A percentile compares a stretch with the other conserved stretches of the same genome.
phyloP scores from a whole-genome alignment of 2,329 filamentous ascomycete species.

The Geosmithia morbida region DNA sequence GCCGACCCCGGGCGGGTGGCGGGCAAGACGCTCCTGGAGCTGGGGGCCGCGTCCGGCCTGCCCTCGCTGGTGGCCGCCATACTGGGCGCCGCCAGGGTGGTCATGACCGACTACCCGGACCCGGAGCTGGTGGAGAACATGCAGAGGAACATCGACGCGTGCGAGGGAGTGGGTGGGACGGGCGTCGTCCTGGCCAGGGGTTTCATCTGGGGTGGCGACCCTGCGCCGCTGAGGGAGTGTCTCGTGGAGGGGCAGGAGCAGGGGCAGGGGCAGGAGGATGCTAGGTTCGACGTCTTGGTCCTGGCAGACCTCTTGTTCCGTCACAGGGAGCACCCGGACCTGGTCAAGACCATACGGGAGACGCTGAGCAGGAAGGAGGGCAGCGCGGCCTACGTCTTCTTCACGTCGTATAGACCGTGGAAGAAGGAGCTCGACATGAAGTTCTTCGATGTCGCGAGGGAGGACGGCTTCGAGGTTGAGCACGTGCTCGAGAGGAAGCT shows the following conservation, averaged over 20 bases:
- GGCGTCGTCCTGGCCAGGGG: conserved; percentile 44
- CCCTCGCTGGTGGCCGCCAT: conserved; percentile 66
- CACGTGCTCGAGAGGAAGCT: conserved; percentile 71
- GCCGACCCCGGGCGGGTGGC: conserved; percentile 47
- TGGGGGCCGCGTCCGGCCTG: conserved; percentile 78
- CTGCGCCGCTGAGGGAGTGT: conserved; percentile 40
- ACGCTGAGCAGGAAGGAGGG: conserved; percentile 40
- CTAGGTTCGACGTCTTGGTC: conserved; percentile 64
- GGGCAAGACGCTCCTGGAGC: conserved; percentile 63
- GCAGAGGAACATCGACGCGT: conserved; percentile 55
- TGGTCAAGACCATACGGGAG: conserved; percentile 56
- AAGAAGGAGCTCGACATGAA: conserved; percentile 68
- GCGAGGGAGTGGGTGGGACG: conserved; percentile 23
- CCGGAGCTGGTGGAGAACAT: conserved; percentile 70
- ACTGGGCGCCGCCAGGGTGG: conserved; percentile 53
- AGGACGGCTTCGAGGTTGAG: conserved; percentile 58
- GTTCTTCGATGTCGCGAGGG: conserved; percentile 68
- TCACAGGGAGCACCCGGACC: conserved; percentile 69
- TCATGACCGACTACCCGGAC: conserved; percentile 85
- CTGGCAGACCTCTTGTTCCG: conserved; percentile 86
- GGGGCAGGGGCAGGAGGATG: conserved; percentile 3
- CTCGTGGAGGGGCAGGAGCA: conserved; percentile 22
- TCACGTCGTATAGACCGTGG: conserved; percentile 90
- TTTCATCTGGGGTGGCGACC: conserved; percentile 69
- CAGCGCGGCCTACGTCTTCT: conserved; percentile 71